Evolutionary conservation across 1,139 yeast species (phyloP).

Genomic region (Hyphopichia burtonii): DNA sequence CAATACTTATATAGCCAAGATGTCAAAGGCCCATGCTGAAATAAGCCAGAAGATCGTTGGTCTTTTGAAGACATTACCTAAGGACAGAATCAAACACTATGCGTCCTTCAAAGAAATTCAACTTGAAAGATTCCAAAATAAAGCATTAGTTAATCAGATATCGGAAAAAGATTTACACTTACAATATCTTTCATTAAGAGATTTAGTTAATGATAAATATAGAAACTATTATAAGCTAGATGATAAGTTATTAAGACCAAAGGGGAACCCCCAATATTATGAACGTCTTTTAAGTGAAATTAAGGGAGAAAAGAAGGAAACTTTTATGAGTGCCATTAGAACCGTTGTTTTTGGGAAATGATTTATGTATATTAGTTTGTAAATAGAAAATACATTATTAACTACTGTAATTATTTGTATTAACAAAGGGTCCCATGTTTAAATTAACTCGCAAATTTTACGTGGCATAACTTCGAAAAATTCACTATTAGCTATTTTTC

Average conservation of each 20-base stretch:
- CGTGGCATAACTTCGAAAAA: no score
- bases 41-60: constrained; percentile 36
- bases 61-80: constrained; percentile 51
- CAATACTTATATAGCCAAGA: neutral
- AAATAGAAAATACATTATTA: neutral
- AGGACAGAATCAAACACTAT: constrained; percentile 64
- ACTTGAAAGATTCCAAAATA: constrained; percentile 46
- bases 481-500: no score
- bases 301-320: constrained; percentile 71
- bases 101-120: constrained; percentile 69
- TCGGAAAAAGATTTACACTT: constrained; percentile 54
- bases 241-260: constrained; percentile 68
- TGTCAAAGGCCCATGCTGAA: constrained; percentile 19
- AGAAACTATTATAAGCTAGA: constrained; percentile 61
- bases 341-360: constrained; percentile 70
- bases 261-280: constrained; percentile 82
- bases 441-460: no score
- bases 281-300: constrained; percentile 68
- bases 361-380: constrained; percentile 1
- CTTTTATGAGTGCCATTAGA: constrained; percentile 60
- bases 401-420: neutral
- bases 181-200: constrained; percentile 60
- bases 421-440: no score
- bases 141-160: constrained; percentile 21
- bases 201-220: constrained; percentile 61